Evolutionary conservation across 352 stramenopile species (phyloP).

Genomic region (Globisporangium viniferum): DNA sequence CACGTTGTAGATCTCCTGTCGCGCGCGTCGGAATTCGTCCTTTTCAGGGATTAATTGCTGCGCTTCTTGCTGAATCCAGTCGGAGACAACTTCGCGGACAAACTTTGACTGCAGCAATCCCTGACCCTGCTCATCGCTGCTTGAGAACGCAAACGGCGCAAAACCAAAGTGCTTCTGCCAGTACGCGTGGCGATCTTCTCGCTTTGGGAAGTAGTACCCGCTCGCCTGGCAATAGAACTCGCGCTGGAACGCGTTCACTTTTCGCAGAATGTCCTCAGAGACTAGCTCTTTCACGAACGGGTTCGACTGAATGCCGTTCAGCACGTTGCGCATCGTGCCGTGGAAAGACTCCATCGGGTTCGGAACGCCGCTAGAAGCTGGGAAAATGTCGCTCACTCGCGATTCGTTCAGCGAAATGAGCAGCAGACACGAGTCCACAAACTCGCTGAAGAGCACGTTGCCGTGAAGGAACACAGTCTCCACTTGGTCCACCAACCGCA

Average conservation of each 20-base stretch:
- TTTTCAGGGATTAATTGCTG: slow-evolving; percentile 59
- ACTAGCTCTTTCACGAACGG: slow-evolving; percentile 65
- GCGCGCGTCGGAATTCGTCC: slow-evolving; percentile 48
- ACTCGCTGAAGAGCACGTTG: slow-evolving; percentile 55
- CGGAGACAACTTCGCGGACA: slow-evolving; percentile 37
- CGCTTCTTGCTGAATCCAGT: slow-evolving; percentile 50
- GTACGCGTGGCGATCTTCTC: slow-evolving; percentile 40
- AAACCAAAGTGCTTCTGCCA: slow-evolving; percentile 72
- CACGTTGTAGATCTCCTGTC: slow-evolving; percentile 69
- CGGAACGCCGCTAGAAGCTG: slow-evolving; percentile 57
- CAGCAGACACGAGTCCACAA: slow-evolving; percentile 50
- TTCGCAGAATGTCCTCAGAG: slow-evolving; percentile 43
- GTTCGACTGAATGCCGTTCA: slow-evolving; percentile 67
- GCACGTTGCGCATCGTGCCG: slow-evolving; percentile 65
- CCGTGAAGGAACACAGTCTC: slow-evolving; percentile 74
- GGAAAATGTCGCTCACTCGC: slow-evolving; percentile 39
- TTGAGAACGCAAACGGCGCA: slow-evolving; percentile 30
- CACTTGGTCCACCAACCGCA: slow-evolving; percentile 70
- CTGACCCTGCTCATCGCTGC: not conserved
- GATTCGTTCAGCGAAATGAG: slow-evolving; percentile 41
- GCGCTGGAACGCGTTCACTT: slow-evolving; percentile 58
- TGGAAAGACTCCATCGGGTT: slow-evolving; percentile 75
- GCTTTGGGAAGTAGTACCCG: slow-evolving; percentile 61
- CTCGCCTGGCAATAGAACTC: slow-evolving; percentile 74
- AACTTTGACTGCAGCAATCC: slow-evolving; percentile 36